Base-by-base conservation (phyloP, 495 filamentous ascomycete genomes). In the Terfezia claveryi region DNA sequence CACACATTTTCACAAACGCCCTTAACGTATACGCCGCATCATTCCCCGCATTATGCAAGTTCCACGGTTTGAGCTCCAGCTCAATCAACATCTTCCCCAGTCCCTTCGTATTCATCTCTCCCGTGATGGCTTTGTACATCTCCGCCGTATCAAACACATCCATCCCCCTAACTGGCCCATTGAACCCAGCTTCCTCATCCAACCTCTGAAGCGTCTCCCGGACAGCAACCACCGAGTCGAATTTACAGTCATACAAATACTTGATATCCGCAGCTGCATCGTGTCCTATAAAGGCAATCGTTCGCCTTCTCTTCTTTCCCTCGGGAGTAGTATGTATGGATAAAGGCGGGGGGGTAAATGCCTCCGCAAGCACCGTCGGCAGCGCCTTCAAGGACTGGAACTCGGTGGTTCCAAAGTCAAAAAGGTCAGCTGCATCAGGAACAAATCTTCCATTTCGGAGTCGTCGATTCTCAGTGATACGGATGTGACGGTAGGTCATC, bases 1-100 rank as follows among this genome's bases (percentile, higher is more conserved):
- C 41, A 6, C 41, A 46, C 59, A 94, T 74, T 11, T 69, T 74
- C 10, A 96, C 64, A 72, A 94, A 73, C 32, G 77, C 82, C 57
- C 80, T 77, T 56, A 95, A 62, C 0, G 89, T 89, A 66, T 84
- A 93, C 7, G 76, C 77, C 5, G 91, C 91, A 63, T 98, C 91
- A 64, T 98, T 98, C n/a, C 91, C 78, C 4, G 82, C 91, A 61
- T 96, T 95, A 68, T 98, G 91, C 49, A 88, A 69, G 59, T 87
- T 69, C 69, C 72, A 74, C 7, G 68, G 74, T 1, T 64, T 61
- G 11, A 92, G 73, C 10, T 71, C 78, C 37, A 93, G 64, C n/a
- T 77, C 73, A 50, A 62, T 56, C 36, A 93, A 73, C n/a, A 92
- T 68, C 11, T 37, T 62, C 2, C 65, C 73, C 14, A 98, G 75